Base-by-base conservation (phyloP, 2,329 filamentous ascomycete species). In the Acephala macrosclerotiorum region DNA sequence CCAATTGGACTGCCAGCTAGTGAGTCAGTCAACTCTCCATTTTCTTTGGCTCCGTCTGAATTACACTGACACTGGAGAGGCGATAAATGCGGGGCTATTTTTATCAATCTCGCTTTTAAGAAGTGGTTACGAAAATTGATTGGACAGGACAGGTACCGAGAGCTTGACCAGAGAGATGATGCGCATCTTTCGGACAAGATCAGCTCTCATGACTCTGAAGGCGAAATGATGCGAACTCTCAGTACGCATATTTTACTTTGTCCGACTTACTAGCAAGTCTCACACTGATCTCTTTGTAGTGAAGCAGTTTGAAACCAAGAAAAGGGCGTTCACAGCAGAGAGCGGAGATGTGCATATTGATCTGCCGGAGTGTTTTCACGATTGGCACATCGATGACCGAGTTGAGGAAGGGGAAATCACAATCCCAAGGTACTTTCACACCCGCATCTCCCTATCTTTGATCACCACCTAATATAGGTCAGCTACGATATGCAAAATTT, bases 91-190 rank as follows among this genome's bases (percentile, higher is more conserved):
- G 64, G 64, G 11, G 20, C 64, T 7, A 63, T 66, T 18, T 66
- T 63, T n/a, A 58, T 66, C 47, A 60, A 66, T n/a, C n/a, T 63
- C 11, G 60, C 56, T 8, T 66, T 66, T 38, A 66, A 66, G 33
- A 38, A 49, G 11, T 66, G 64, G 64, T 49, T 66, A 7, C 56
- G 33, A 40, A 11, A 40, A 0, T 47, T 63, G 5, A 36, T 66
- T 8, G 64, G 64, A 20, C 9, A 36, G 2, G 16, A 57, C 11
- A 4, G 14, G 9, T 66, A 66, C n/a, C 47, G 29, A 1, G 22
- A 57, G 42, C 47, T 66, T 7, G 64, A 66, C 33, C 47, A 49
- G 45, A 42, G 22, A n/a, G 60, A 66, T 35, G 26, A 55, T 47
- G 38, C 26, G 2, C 42, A 63, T 26, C 16, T 45, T 2, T 26